Base-by-base conservation (phyloP, 495 filamentous ascomycete species). In the Penicillium parvum region DNA sequence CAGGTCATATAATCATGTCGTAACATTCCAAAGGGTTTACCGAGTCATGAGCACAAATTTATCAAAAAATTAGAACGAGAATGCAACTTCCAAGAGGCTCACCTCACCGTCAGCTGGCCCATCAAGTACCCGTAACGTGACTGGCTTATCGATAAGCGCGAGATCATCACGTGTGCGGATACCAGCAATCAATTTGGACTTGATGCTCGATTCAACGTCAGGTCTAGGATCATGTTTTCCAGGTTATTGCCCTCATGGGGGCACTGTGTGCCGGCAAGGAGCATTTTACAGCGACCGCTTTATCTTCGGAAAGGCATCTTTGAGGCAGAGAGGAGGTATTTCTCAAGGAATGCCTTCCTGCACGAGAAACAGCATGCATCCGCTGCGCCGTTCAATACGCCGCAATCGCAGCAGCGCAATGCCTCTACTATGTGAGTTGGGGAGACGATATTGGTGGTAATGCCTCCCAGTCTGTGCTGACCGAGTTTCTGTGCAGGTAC, bases 401-500 rank as follows among this genome's bases (percentile, higher is more conserved):
- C 63, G n/a, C 59, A 68, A 40, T 64, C 68, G 35, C 58, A 66
- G 30, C 55, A 71, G 39, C 61, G 67, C 32, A 72, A 73, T 60
- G 49, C 62, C 7, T 72, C 70, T 47, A 69, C 66, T 8, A 52
- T 72, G 70, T 73, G 53, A 56, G 54, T 35, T 8, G 3, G 4
- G 7, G 1, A 5, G 2, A 12, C 9, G 2, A 1, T 3, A 17
- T 4, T 12, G 3, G 0, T 15, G n/a, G n/a, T 12, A 7, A 9
- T 29, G 11, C 7, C 5, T 14, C 3, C 0, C 7, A 33, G 29
- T n/a, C n/a, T n/a, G 9, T 20, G 15, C 41, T 41, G 19, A 43
- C 16, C 1, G 9, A 10, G 20, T 1, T 32, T 18, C 23, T 35
- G 47, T 25, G n/a, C 54, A 91, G 86, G 69, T 88, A 81, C 63